phyloP scores from a whole-genome alignment of 2,329 filamentous ascomycete species.

The Alternaria metachromatica region DNA sequence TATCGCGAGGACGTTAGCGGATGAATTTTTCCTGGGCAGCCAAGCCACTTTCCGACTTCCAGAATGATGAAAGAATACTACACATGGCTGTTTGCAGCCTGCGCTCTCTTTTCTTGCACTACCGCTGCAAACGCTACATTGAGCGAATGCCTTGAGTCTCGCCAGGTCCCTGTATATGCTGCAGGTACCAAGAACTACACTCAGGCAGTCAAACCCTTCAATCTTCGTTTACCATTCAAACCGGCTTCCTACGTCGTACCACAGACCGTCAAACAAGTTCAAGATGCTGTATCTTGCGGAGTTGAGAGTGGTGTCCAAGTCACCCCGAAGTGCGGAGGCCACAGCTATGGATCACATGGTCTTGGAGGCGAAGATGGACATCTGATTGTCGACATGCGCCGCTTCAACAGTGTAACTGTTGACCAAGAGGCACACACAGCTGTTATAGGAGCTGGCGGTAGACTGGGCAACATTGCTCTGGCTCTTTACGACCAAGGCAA shows the following conservation, averaged over 20 bases:
- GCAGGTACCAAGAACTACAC: slow-evolving; percentile 35
- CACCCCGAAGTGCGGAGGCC: slow-evolving; percentile 67
- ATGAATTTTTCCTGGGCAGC: neutral
- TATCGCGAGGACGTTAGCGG: neutral
- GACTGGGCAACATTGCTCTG: slow-evolving; percentile 48
- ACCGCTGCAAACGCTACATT: slow-evolving; percentile 15
- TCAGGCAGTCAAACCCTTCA: slow-evolving; percentile 39
- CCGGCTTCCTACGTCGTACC: slow-evolving; percentile 65
- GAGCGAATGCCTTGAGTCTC: slow-evolving; percentile 26
- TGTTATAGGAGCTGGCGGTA: slow-evolving; percentile 55
- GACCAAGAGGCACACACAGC: slow-evolving; percentile 50
- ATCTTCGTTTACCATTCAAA: slow-evolving; percentile 38
- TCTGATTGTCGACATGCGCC: slow-evolving; percentile 55
- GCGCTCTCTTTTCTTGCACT: slow-evolving; percentile 8
- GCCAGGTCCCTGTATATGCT: slow-evolving; percentile 23
- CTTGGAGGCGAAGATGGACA: slow-evolving; percentile 57
- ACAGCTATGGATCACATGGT: slow-evolving; percentile 63
- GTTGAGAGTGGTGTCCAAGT: slow-evolving; percentile 57
- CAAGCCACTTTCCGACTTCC: neutral
- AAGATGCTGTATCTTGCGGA: slow-evolving; percentile 64
- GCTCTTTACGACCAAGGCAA: slow-evolving; percentile 39
- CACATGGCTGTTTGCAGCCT: slow-evolving; percentile 8
- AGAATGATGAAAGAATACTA: slow-evolving; percentile 6
- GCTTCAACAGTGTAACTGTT: slow-evolving; percentile 52
- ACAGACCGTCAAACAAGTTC: slow-evolving; percentile 57